A percentile compares a stretch with the other conserved stretches of the same genome.
Evolutionary conservation across 768 basidiomycete species (phyloP).

Genomic region (Termitomyces sp.): DNA sequence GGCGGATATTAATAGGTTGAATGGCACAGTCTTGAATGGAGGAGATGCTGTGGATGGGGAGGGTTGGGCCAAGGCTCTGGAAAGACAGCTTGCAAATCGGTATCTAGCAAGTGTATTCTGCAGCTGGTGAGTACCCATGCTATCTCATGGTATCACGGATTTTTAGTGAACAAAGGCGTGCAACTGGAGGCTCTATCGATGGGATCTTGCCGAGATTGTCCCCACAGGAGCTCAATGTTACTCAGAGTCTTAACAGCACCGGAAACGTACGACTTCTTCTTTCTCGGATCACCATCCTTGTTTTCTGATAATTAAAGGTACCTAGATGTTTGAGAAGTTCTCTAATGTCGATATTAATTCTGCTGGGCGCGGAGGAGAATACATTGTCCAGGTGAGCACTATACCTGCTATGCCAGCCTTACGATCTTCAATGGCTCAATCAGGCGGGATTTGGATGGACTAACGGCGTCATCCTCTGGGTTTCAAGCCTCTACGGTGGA

Average conservation of each 20-base stretch:
- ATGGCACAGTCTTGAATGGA: constrained; percentile 58
- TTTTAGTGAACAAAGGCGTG: constrained; percentile 46
- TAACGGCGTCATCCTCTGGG: constrained; percentile 78
- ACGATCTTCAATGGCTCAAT: not conserved
- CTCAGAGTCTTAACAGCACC: constrained; percentile 56
- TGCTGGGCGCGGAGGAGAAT: constrained; percentile 80
- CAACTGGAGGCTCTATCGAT: constrained; percentile 83
- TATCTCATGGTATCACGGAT: not conserved
- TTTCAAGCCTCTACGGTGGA: constrained; percentile 60
- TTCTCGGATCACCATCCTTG: not conserved
- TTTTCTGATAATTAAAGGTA: not conserved
- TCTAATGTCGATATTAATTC: constrained; percentile 73
- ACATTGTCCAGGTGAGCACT: constrained; percentile 66
- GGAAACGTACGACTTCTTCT: constrained; percentile 55
- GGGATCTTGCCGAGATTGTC: constrained; percentile 66
- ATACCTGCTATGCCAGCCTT: not conserved
- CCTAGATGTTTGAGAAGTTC: constrained; percentile 87
- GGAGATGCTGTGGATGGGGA: constrained; percentile 55
- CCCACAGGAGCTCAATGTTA: constrained; percentile 63
- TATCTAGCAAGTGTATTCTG: constrained; percentile 81
- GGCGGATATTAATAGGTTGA: constrained; percentile 56
- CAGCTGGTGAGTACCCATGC: constrained; percentile 60
- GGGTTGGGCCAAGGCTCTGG: constrained; percentile 59
- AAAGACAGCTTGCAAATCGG: constrained; percentile 76
- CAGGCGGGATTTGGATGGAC: constrained; percentile 87